Percentiles rank a stretch among this genome's conserved stretches.
phyloP scores from a whole-genome alignment of 129 eudicot species.

The Ambrosia trifida region DNA sequence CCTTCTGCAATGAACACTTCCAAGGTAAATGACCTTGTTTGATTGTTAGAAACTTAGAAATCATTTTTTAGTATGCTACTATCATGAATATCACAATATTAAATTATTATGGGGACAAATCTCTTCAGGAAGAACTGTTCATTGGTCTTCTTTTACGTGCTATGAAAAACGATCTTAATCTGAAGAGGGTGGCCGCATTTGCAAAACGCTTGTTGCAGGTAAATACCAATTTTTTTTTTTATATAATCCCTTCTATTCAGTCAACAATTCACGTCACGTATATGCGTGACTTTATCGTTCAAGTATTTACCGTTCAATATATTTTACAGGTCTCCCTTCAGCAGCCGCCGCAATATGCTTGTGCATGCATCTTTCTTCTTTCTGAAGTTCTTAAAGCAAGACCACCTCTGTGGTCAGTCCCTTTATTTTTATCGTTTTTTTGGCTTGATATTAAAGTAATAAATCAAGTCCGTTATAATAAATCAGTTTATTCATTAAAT shows the following conservation, averaged over 20 bases:
- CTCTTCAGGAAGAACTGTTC: slow-evolving; percentile 80
- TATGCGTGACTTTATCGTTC: slow-evolving; percentile 6
- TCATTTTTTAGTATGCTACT: neutral
- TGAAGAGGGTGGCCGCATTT: slow-evolving; percentile 92
- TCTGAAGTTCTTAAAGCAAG: slow-evolving; percentile 96
- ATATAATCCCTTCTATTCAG: slow-evolving; percentile 8
- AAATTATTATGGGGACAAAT: slow-evolving; percentile 15
- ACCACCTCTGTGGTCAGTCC: slow-evolving; percentile 88
- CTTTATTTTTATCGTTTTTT: neutral
- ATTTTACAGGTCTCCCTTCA: slow-evolving; percentile 78
- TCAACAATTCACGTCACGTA: neutral
- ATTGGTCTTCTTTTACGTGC: slow-evolving; percentile 82
- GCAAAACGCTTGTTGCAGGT: slow-evolving; percentile 97
- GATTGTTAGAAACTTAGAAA: slow-evolving; percentile 3
- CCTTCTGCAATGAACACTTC: slow-evolving; percentile 96
- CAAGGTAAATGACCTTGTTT: slow-evolving; percentile 49
- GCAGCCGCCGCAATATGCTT: slow-evolving; percentile 95
- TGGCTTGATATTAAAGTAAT: neutral
- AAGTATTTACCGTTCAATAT: slow-evolving; percentile 14
- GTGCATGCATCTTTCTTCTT: slow-evolving; percentile 91
- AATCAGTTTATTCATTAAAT: neutral
- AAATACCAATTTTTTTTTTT: slow-evolving; percentile 2
- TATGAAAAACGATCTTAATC: slow-evolving; percentile 80
- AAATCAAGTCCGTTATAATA: neutral
- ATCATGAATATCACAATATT: slow-evolving; percentile 4